A percentile compares a stretch with the other conserved stretches of the same genome.
Conservation (phyloP, 306 rosid genomes). For the Leucaena leucocephala region DNA sequence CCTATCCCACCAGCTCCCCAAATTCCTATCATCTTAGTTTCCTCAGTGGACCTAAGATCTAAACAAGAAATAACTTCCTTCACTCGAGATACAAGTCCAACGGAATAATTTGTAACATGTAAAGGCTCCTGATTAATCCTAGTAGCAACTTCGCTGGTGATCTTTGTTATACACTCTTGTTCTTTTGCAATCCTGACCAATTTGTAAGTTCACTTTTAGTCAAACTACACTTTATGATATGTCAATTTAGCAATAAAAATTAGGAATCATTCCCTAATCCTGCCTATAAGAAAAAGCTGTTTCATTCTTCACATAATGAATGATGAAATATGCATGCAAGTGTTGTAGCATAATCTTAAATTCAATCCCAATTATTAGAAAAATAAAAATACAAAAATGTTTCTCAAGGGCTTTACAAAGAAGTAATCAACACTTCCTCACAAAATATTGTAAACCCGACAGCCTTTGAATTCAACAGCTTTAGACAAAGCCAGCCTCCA, state of each 20-base stretch:
- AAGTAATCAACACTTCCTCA: neutral
- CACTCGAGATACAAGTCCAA: conserved; percentile 9
- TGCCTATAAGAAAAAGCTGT: neutral
- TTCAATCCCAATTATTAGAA: neutral
- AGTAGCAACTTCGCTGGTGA: neutral
- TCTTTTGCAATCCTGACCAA: neutral
- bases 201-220: neutral
- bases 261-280: neutral
- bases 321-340: neutral
- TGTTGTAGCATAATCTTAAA: neutral
- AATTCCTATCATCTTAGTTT: neutral
- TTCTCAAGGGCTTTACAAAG: neutral
- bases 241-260: neutral
- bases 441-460: neutral
- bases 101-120: neutral
- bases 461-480: too few relatives aligned
- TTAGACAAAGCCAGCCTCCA: too few relatives aligned
- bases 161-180: neutral
- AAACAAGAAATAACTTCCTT: neutral
- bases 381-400: neutral
- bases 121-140: neutral
- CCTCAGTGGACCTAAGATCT: neutral
- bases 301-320: neutral
- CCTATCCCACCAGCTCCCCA: conserved; percentile 12
- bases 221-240: neutral